These are phyloP conservation scores for Crucibulum laeve DNA, from an alignment of 768 basidiomycete species.

Conservation along the genomic window DNA sequence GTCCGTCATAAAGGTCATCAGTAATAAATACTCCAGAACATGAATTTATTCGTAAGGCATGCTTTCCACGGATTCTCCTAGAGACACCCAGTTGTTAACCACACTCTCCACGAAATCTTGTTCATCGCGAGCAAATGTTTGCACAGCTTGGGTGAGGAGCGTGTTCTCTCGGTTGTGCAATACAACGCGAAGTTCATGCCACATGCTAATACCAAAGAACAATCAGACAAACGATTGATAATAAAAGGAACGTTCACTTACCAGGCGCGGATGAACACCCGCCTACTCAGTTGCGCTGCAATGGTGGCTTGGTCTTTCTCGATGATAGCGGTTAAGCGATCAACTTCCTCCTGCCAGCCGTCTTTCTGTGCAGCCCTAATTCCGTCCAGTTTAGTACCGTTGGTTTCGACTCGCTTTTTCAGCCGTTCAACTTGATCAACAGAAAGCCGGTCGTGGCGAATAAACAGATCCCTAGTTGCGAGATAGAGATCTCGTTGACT, in stretches of 20 bases:
- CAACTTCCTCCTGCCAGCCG: conserved; percentile 83
- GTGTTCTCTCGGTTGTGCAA: conserved; percentile 89
- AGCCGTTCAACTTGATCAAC: conserved; percentile 85
- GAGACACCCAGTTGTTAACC: conserved; percentile 67
- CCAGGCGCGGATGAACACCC: conserved; percentile 88
- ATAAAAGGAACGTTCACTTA: conserved; percentile 26
- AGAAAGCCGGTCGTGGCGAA: conserved; percentile 85
- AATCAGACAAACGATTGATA: conserved; percentile 1
- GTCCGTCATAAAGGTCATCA: no score
- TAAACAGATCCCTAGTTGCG: conserved; percentile 81
- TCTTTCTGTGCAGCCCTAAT: conserved; percentile 70
- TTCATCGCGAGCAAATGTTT: conserved; percentile 73
- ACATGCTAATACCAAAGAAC: conserved; percentile 57
- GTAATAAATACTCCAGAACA: no score
- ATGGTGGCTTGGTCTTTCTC: conserved; percentile 88
- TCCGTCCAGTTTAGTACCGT: conserved; percentile 71
- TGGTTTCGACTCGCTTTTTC: conserved; percentile 79
- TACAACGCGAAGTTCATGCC: conserved; percentile 93
- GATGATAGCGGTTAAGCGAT: conserved; percentile 63
- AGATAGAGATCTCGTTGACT: conserved; percentile 82
- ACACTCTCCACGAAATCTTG: conserved; percentile 61
- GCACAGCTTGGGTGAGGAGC: conserved; percentile 68
- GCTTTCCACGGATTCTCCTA: conserved; percentile 62
- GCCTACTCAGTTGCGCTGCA: conserved; percentile 63
- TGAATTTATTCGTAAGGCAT: conserved; percentile 94